Evolutionary conservation across 192 early-diverging fungal genomes (phyloP).

Genomic region (Coemansia sp.): DNA sequence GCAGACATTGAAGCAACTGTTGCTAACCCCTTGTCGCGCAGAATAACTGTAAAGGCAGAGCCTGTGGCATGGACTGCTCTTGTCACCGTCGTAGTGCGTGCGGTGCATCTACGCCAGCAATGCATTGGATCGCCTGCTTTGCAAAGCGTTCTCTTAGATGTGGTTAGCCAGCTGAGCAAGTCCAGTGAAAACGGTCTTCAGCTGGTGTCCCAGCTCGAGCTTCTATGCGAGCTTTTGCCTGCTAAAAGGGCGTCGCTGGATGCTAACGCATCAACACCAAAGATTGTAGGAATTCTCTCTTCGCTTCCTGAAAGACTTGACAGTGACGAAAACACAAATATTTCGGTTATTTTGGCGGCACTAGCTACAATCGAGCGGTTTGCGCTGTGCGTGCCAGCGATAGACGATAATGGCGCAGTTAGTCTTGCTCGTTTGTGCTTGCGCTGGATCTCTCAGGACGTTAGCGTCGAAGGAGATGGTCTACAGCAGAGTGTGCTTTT

Average conservation of each 20-base stretch:
- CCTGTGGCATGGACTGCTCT: not conserved
- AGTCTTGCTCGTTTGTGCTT: constrained; percentile 25
- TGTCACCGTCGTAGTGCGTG: constrained; percentile 14
- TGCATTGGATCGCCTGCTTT: constrained; percentile 35
- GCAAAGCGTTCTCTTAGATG: constrained; percentile 32
- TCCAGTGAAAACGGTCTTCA: not conserved
- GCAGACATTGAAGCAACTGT: constrained; percentile 27
- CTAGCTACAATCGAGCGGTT: constrained; percentile 23
- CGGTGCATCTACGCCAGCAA: constrained; percentile 19
- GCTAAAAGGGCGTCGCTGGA: constrained; percentile 14
- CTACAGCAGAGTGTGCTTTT: constrained; percentile 4
- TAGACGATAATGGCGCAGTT: constrained; percentile 19
- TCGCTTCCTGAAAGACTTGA: constrained; percentile 9
- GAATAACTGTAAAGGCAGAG: not conserved
- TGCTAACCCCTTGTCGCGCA: constrained; percentile 22
- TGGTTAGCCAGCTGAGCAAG: constrained; percentile 6
- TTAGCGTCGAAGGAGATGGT: not conserved
- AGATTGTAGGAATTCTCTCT: constrained; percentile 14
- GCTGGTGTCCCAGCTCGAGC: constrained; percentile 27
- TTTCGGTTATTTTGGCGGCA: constrained; percentile 17
- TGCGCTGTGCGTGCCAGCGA: constrained; percentile 9
- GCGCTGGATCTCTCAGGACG: constrained; percentile 12
- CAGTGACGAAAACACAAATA: not conserved
- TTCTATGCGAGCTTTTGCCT: constrained; percentile 42
- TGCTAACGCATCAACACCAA: constrained; percentile 13